Conservation (phyloP, 352 stramenopile genomes). For the Phytophthora constricta region DNA sequence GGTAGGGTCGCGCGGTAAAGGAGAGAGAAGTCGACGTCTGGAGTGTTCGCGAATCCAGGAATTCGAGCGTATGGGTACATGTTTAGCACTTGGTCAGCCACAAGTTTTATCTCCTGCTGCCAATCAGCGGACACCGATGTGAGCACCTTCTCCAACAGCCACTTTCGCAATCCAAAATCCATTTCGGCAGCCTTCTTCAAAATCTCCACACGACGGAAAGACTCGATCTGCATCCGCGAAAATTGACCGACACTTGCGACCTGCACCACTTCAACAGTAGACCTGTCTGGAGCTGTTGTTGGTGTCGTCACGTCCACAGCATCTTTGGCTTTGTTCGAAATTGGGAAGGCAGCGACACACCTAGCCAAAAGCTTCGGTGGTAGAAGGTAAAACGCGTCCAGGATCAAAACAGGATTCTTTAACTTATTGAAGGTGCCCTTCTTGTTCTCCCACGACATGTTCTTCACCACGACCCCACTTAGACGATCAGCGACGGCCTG, state of each 20-base stretch:
- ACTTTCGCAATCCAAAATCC: constrained; percentile 3
- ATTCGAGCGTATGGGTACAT: background rate
- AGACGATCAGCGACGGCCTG: too few relatives aligned
- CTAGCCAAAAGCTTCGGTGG: constrained; percentile 14
- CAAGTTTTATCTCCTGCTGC: background rate
- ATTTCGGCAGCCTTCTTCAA: background rate
- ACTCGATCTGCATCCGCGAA: constrained; percentile 15
- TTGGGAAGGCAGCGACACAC: constrained; percentile 4
- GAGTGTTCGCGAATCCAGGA: background rate
- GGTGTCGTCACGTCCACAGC: background rate
- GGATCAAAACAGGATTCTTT: constrained; percentile 28
- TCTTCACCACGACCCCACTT: constrained; percentile 15
- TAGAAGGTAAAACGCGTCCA: constrained; percentile 28
- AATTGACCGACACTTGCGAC: constrained; percentile 15
- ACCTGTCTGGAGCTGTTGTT: background rate
- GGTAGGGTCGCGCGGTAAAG: too few relatives aligned
- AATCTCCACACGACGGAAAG: constrained; percentile 1
- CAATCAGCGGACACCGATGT: background rate
- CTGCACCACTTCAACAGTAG: background rate
- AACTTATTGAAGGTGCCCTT: constrained; percentile 7
- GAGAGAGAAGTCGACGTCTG: too few relatives aligned
- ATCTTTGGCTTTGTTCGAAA: background rate
- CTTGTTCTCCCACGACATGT: background rate
- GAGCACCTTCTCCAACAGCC: background rate
- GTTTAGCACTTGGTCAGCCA: background rate